Percentiles rank a stretch among this genome's conserved stretches.
Evolutionary conservation across 2,329 filamentous ascomycete species (phyloP).

Genomic region (Colletotrichum plurivorum): DNA sequence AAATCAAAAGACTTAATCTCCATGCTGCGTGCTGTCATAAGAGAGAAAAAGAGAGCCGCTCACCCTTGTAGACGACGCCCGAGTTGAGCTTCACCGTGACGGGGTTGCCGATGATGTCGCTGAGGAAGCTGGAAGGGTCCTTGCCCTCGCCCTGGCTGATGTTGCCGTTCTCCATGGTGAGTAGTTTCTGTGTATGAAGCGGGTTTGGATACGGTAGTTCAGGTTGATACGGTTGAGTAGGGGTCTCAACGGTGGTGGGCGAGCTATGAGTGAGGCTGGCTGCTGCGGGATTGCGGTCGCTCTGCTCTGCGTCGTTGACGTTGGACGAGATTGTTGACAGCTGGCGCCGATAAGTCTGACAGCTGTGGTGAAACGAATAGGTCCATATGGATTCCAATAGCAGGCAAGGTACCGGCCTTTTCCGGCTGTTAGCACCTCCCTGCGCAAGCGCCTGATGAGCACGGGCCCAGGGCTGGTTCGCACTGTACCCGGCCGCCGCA

Average conservation of each 20-base stretch:
- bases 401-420: slow-evolving; percentile 2
- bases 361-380: neutral
- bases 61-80: slow-evolving; percentile 98
- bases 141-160: slow-evolving; percentile 78
- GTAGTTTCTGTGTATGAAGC: neutral
- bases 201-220: neutral
- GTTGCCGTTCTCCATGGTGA: slow-evolving; percentile 81
- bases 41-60: slow-evolving; percentile 40
- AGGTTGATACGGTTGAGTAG: neutral
- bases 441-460: neutral
- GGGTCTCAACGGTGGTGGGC: neutral
- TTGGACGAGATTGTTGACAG: slow-evolving; percentile 36
- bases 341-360: slow-evolving; percentile 21
- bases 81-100: slow-evolving; percentile 99
- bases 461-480: slow-evolving; percentile 22
- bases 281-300: slow-evolving; percentile 7
- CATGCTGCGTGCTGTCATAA: neutral
- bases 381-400: neutral
- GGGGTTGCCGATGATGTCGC: slow-evolving; percentile 93
- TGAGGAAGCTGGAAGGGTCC: slow-evolving; percentile 93
- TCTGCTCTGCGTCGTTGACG: slow-evolving; percentile 5
- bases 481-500: slow-evolving; percentile 34
- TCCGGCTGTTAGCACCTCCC: slow-evolving; percentile 7
- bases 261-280: slow-evolving; percentile 27
- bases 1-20: slow-evolving; percentile 37